These are phyloP conservation scores for Paecilomyces formosus DNA, from an alignment of 2,329 filamentous ascomycete species.

Conservation along the genomic window DNA sequence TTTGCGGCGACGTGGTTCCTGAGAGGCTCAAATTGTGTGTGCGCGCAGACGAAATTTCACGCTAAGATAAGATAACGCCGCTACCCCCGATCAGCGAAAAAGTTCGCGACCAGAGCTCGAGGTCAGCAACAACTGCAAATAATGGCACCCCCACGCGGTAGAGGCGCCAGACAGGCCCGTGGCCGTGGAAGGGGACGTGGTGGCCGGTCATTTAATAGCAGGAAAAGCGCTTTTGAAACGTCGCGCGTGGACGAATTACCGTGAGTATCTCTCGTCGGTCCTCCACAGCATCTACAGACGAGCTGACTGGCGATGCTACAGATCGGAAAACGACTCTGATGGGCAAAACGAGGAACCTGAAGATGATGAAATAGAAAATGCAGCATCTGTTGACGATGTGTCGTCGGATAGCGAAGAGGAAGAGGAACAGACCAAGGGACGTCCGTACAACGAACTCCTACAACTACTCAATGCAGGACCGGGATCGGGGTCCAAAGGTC, in stretches of 20 bases:
- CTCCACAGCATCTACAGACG: background rate
- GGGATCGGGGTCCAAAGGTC: constrained; percentile 28
- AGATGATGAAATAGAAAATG: constrained; percentile 31
- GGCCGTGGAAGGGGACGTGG: constrained; percentile 25
- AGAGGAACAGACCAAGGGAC: constrained; percentile 31
- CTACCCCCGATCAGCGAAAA: constrained; percentile 6
- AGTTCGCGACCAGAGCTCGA: constrained; percentile 1
- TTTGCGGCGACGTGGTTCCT: constrained; percentile 12
- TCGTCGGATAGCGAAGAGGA: constrained; percentile 39
- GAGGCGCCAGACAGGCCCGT: constrained; percentile 16
- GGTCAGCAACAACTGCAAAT: constrained; percentile 3
- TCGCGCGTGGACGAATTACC: constrained; percentile 32
- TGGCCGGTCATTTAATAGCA: constrained; percentile 10
- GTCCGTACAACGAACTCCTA: constrained; percentile 51
- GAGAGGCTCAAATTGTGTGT: constrained; percentile 33
- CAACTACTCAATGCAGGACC: constrained; percentile 44
- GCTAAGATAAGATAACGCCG: constrained; percentile 42
- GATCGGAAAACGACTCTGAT: constrained; percentile 21
- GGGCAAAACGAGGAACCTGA: constrained; percentile 24
- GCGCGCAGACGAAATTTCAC: constrained; percentile 33
- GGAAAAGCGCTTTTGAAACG: constrained; percentile 25
- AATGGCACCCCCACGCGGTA: constrained; percentile 22
- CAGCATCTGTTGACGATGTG: constrained; percentile 22
- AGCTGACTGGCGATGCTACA: constrained; percentile 11
- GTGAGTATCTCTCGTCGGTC: constrained; percentile 17